Conservation (phyloP, 116 monocot genomes). For the Trichopus zeylanicus region DNA sequence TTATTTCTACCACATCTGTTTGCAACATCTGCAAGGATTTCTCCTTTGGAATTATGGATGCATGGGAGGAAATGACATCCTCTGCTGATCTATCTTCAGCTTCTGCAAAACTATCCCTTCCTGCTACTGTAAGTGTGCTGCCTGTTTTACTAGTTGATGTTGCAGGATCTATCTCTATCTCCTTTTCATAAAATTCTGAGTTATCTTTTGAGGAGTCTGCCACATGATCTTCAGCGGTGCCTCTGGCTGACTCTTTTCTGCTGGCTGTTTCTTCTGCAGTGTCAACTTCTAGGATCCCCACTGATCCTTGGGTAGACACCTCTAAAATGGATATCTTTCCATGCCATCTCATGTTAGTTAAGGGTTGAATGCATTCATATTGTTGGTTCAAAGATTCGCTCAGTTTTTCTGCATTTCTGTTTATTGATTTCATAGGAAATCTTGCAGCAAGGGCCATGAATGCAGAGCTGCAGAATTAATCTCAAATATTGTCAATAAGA, state of each 20-base stretch:
- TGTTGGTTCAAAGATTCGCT: neutral
- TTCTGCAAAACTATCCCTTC: neutral
- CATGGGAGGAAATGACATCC: slow-evolving; percentile 23
- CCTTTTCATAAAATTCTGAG: slow-evolving; percentile 1
- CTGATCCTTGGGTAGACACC: slow-evolving; percentile 2
- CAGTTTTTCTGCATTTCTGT: neutral
- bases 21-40: slow-evolving; percentile 4
- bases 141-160: slow-evolving; percentile 8
- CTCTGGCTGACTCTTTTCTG: slow-evolving; percentile 1
- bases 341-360: slow-evolving; percentile 9
- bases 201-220: slow-evolving; percentile 4
- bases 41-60: slow-evolving; percentile 17
- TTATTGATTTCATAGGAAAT: slow-evolving; percentile 24
- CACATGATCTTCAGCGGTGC: neutral
- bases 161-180: slow-evolving; percentile 1
- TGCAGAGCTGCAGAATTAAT: slow-evolving; percentile 35
- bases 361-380: neutral
- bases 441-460: slow-evolving; percentile 46
- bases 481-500: neutral
- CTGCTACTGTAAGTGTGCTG: neutral
- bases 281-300: neutral
- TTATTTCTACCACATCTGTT: neutral
- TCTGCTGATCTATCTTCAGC: slow-evolving; percentile 15
- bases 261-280: slow-evolving; percentile 4
- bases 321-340: slow-evolving; percentile 7